Percentiles rank a stretch among this genome's conserved stretches.
These are phyloP conservation scores for Sporopachydermia quercuum DNA, from an alignment of 805 yeast species.

Conservation along the genomic window DNA sequence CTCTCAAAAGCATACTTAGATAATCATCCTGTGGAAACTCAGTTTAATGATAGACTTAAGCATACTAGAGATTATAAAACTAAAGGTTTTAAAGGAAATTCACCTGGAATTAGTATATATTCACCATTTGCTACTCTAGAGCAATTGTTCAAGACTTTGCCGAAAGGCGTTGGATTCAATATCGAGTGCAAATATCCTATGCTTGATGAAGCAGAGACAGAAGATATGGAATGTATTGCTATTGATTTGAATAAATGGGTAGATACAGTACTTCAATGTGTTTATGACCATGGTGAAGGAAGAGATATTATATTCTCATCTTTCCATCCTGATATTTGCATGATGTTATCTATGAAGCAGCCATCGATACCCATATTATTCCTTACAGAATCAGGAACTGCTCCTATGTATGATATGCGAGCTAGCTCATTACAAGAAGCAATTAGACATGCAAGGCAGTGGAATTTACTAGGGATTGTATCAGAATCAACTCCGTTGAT, in stretches of 20 bases:
- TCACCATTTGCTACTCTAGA: conserved; percentile 81
- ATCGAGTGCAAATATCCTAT: conserved; percentile 92
- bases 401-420: conserved; percentile 75
- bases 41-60: conserved; percentile 51
- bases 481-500: conserved; percentile 78
- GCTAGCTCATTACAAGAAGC: conserved; percentile 85
- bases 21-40: conserved; percentile 4
- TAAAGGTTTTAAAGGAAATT: conserved; percentile 84
- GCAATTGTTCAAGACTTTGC: conserved; percentile 71
- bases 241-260: conserved; percentile 78
- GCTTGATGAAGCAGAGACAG: conserved; percentile 83
- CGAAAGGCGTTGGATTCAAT: conserved; percentile 78
- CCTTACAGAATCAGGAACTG: conserved; percentile 79
- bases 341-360: conserved; percentile 75
- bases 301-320: conserved; percentile 84
- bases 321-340: conserved; percentile 88
- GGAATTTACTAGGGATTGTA: conserved; percentile 88
- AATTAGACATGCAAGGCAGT: conserved; percentile 73
- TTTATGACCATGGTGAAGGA: conserved; percentile 64
- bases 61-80: conserved; percentile 79
- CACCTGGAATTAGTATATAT: conserved; percentile 78
- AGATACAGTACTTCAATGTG: conserved; percentile 68
- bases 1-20: conserved; percentile 13
- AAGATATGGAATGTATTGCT: conserved; percentile 74
- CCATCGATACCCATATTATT: conserved; percentile 86